Evolutionary conservation across 1,284 basidiomycete genomes (phyloP), one percentile per base, ranked within the genome.

Genomic region (Caloboletus firmus): DNA sequence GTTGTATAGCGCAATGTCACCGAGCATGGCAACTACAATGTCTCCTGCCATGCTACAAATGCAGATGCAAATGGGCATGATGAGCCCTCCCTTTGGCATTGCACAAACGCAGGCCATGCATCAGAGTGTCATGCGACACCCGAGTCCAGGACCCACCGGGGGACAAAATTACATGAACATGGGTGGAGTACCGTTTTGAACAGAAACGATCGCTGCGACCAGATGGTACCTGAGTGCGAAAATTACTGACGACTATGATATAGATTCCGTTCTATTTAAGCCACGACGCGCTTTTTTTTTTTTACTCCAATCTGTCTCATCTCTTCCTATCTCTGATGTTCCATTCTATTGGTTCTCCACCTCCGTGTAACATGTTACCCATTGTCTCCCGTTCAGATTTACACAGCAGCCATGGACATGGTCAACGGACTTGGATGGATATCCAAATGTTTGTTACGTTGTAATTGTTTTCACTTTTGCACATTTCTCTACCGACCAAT

Each of bases 91-190:
- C 53, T 87, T 82, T 66, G 77, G 77, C 20, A 80, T 80, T 45
- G 73, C 76, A 32, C 77, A 82, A 60, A 76, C 79, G 22, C 85
- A 86, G 57, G 81, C 85, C n/a, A 87, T 90, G 82, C 87, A 84
- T 47, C 81, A 90, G 65, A 89, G 85, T 61, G 85, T 89, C 53
- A 84, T 91, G 85, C 81, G 88, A 54, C 84, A 89, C 67, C 80
- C 87, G 8, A 89, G 85, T 64, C 87, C 88, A 17, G 79, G 76
- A 17, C 84, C 82, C 15, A 64, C 75, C 51, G 67, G 69, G 24
- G 75, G 74, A 49, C 83, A 85, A 67, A 79, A 77, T 46, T 85
- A 81, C 68, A 80, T 83, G 74, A 74, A 72, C 64, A 81, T 81
- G 71, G 72, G 74, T 46, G 71, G 74, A 18, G 75, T 76, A 64